Conservation (phyloP, 2,329 filamentous ascomycete species). For the Alternaria sp. region DNA sequence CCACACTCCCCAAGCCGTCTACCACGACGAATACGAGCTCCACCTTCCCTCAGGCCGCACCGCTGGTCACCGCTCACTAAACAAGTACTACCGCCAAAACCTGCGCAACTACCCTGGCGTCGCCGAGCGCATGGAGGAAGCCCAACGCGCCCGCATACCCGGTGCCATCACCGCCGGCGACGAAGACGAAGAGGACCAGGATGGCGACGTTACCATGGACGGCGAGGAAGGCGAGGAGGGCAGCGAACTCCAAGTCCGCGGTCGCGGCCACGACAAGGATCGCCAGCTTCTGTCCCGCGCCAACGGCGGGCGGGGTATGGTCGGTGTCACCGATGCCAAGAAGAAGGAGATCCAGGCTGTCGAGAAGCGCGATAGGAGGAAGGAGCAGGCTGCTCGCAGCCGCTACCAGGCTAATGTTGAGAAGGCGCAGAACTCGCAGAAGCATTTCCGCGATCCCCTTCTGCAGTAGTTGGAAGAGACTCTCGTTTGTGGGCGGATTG, state of each 20-base stretch:
- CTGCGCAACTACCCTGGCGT: slow-evolving; percentile 81
- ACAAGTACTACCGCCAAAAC: slow-evolving; percentile 92
- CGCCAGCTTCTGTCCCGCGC: slow-evolving; percentile 64
- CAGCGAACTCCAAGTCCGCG: slow-evolving; percentile 23
- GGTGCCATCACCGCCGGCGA: slow-evolving; percentile 58
- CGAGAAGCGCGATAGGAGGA: slow-evolving; percentile 73
- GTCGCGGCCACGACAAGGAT: slow-evolving; percentile 43
- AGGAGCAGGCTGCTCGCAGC: slow-evolving; percentile 66
- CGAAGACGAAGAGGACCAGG: slow-evolving; percentile 56
- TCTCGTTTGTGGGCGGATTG: background rate
- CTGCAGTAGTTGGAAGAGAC: slow-evolving; percentile 50
- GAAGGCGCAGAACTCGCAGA: slow-evolving; percentile 77
- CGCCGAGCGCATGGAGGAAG: slow-evolving; percentile 71
- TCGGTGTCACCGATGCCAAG: slow-evolving; percentile 76
- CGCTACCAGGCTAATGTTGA: slow-evolving; percentile 72
- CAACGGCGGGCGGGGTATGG: slow-evolving; percentile 77
- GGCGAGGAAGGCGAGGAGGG: slow-evolving; percentile 26
- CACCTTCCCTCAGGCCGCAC: slow-evolving; percentile 89
- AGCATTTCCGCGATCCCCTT: slow-evolving; percentile 70
- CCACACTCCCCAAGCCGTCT: slow-evolving; percentile 74
- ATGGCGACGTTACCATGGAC: slow-evolving; percentile 45
- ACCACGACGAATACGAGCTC: slow-evolving; percentile 91
- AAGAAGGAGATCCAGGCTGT: slow-evolving; percentile 70
- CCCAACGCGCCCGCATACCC: slow-evolving; percentile 59
- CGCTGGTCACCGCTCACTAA: slow-evolving; percentile 86